Evolutionary conservation across 116 monocot genomes (phyloP).

Genomic region (Dioscorea cayenensis): DNA sequence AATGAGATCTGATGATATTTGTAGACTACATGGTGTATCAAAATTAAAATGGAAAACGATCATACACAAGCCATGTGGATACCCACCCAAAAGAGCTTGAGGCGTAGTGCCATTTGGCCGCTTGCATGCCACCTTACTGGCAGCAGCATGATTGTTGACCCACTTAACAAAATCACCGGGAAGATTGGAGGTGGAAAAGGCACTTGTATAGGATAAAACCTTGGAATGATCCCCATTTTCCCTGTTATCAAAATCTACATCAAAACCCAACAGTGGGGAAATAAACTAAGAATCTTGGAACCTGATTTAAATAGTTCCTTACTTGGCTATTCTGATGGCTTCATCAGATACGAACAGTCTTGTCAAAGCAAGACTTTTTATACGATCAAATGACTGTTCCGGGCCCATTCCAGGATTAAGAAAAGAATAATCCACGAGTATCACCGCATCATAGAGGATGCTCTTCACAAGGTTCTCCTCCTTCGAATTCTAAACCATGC

Average conservation of each 20-base stretch:
- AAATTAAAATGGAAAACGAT: not conserved
- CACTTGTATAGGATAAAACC: constrained; percentile 53
- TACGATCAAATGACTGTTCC: constrained; percentile 33
- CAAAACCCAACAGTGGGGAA: constrained; percentile 4
- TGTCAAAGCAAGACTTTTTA: constrained; percentile 32
- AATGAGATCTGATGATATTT: not conserved
- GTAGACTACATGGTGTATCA: not conserved
- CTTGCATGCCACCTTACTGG: constrained; percentile 6
- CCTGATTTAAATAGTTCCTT: not conserved
- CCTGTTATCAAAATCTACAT: constrained; percentile 24
- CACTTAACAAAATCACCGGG: constrained; percentile 41
- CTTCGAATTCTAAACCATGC: constrained; percentile 28
- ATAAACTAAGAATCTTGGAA: not conserved
- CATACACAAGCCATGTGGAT: not conserved
- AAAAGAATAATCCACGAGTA: constrained; percentile 77
- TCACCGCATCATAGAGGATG: constrained; percentile 70
- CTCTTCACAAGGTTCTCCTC: constrained; percentile 53
- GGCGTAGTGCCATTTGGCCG: constrained; percentile 54
- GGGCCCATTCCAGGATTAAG: constrained; percentile 26
- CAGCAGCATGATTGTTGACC: constrained; percentile 35
- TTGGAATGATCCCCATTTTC: constrained; percentile 57
- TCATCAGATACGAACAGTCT: constrained; percentile 58
- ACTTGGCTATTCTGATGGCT: constrained; percentile 60
- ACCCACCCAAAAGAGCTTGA: constrained; percentile 70
- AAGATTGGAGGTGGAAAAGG: constrained; percentile 63